A percentile compares a stretch with the other conserved stretches of the same genome.
Conservation (phyloP, 331 rosid genomes). For the Cydonia oblonga region DNA sequence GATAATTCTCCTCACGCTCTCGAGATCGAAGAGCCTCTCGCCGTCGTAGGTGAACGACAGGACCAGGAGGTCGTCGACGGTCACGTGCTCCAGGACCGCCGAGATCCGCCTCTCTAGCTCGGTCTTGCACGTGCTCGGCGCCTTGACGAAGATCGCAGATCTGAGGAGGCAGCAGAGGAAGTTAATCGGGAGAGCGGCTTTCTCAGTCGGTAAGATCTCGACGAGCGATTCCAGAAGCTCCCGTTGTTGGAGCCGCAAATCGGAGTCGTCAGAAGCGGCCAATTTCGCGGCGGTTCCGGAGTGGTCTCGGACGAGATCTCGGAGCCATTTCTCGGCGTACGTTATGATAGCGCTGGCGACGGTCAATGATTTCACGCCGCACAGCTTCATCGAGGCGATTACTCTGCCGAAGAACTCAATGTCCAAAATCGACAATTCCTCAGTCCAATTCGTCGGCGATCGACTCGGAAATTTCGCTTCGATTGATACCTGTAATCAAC, state of each 20-base stretch:
- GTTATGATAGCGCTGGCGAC: conserved; percentile 58
- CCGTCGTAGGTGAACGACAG: conserved; percentile 77
- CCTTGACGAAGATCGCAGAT: conserved; percentile 47
- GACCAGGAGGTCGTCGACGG: conserved; percentile 58
- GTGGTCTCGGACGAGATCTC: conserved; percentile 74
- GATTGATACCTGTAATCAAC: conserved; percentile 24
- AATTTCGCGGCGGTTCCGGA: conserved; percentile 36
- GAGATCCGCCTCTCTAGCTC: conserved; percentile 69
- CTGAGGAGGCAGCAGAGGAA: conserved; percentile 87
- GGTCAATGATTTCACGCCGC: conserved; percentile 38
- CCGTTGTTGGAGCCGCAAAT: conserved; percentile 26
- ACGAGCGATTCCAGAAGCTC: conserved; percentile 46
- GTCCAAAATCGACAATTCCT: conserved; percentile 54
- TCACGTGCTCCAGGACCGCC: conserved; percentile 60
- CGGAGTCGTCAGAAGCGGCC: conserved; percentile 8
- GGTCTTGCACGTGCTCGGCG: conserved; percentile 37
- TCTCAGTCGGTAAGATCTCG: conserved; percentile 62
- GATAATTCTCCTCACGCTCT: conserved; percentile 58
- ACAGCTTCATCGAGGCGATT: conserved; percentile 42
- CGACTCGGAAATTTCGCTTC: conserved; percentile 71
- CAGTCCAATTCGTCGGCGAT: conserved; percentile 78
- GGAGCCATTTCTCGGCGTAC: conserved; percentile 58
- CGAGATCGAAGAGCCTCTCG: conserved; percentile 68
- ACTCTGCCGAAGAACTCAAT: conserved; percentile 43
- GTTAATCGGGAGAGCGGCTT: conserved; percentile 59